Percentiles rank a stretch among this genome's conserved stretches.
phyloP scores from a whole-genome alignment of 257 asterid genomes.

The Nicotiana tomentosiformis region DNA sequence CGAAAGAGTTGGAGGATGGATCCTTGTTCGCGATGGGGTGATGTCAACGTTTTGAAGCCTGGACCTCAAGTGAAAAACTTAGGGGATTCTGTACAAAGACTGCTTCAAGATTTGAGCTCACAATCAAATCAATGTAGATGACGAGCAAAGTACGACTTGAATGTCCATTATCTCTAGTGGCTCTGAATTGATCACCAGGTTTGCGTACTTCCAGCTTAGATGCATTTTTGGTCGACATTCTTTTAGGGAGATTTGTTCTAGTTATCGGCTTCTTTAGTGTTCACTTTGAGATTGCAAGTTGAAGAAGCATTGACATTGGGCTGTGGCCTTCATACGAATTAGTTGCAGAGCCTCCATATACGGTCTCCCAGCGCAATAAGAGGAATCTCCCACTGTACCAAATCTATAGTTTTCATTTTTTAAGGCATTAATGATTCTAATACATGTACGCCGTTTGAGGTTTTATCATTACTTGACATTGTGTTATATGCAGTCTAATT shows the following conservation, averaged over 20 bases:
- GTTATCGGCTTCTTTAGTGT: constrained; percentile 19
- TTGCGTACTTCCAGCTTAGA: constrained; percentile 5
- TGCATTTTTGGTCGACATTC: constrained; percentile 30
- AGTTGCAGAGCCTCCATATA: constrained; percentile 9
- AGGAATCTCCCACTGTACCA: constrained; percentile 14
- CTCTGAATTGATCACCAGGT: background rate
- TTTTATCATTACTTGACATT: background rate
- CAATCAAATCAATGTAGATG: constrained; percentile 60
- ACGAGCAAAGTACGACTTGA: constrained; percentile 3
- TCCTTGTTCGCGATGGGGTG: constrained; percentile 92
- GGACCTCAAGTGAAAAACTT: constrained; percentile 56
- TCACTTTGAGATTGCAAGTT: constrained; percentile 22
- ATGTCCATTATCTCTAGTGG: background rate
- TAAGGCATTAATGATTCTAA: background rate
- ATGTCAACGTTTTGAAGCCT: constrained; percentile 61
- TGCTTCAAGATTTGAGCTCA: constrained; percentile 42
- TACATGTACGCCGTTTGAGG: background rate
- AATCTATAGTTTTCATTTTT: background rate
- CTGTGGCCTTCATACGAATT: background rate
- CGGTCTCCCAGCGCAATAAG: constrained; percentile 11
- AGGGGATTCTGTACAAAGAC: constrained; percentile 39
- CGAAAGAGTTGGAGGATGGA: constrained; percentile 60
- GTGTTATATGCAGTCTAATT: background rate
- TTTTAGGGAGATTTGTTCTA: constrained; percentile 30
- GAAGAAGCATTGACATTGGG: constrained; percentile 19